phyloP scores from a whole-genome alignment of 2,329 filamentous ascomycete species.

The Atkinsonella texensis region DNA sequence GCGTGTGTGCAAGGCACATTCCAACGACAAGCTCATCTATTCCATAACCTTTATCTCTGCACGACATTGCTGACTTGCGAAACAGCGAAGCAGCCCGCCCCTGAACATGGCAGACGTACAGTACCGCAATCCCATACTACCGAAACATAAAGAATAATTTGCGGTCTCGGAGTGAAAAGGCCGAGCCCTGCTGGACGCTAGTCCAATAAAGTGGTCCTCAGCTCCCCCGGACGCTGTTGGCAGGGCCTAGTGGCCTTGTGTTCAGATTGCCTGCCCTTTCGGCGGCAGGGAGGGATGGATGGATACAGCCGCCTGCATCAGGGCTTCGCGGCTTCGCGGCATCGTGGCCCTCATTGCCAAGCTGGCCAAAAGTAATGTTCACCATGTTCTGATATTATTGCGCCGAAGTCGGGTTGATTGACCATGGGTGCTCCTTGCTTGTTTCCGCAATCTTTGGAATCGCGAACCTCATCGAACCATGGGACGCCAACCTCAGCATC shows the following conservation, averaged over 20 bases:
- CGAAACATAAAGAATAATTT: not conserved
- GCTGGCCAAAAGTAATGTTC: not conserved
- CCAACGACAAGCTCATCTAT: not conserved
- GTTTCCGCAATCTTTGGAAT: not conserved
- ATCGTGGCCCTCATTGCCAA: not conserved
- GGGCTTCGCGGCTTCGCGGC: no score
- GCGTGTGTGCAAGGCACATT: not conserved
- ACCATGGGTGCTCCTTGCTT: not conserved
- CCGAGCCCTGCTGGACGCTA: not conserved
- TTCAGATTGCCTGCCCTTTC: conserved; percentile 1
- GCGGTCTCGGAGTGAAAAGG: not conserved
- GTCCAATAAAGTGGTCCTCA: not conserved
- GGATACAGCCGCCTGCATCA: not conserved
- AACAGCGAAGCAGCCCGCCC: no score
- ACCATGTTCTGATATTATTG: not conserved
- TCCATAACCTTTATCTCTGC: not conserved
- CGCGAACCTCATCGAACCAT: not conserved
- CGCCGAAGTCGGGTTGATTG: not conserved
- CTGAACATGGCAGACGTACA: not conserved
- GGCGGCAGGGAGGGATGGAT: no score
- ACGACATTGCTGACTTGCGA: not conserved
- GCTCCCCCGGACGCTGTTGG: not conserved
- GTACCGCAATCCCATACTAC: not conserved
- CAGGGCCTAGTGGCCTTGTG: not conserved
- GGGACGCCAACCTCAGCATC: not conserved